These are phyloP conservation scores for Heliamphora pulchella DNA, from an alignment of 179 eudicot species.

Conservation along the genomic window DNA sequence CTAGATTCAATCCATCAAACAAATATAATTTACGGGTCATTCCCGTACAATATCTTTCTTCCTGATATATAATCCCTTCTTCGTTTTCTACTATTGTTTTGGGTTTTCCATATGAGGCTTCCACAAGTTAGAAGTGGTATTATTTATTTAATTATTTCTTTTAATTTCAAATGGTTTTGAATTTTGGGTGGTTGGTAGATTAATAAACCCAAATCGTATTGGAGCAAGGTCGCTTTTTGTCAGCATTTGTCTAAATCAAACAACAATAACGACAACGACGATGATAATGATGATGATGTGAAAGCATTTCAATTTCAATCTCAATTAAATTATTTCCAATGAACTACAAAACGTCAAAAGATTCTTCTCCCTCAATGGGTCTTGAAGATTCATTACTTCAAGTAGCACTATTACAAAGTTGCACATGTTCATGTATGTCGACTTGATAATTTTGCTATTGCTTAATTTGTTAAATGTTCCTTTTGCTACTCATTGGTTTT, in stretches of 20 bases:
- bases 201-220: constrained; percentile 27
- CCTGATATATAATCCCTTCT: neutral
- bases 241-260: constrained; percentile 31
- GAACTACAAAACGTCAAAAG: neutral
- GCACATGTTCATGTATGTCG: neutral
- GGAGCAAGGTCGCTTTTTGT: constrained; percentile 43
- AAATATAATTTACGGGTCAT: too few relatives aligned
- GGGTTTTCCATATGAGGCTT: neutral
- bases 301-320: neutral
- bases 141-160: too few relatives aligned
- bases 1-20: too few relatives aligned
- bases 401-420: neutral
- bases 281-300: neutral
- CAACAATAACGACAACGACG: neutral
- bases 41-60: neutral
- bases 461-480: neutral
- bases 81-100: neutral
- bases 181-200: constrained; percentile 12
- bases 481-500: neutral
- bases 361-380: neutral
- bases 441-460: constrained; percentile 1
- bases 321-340: neutral
- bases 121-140: neutral
- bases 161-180: neutral
- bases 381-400: neutral